A percentile compares a stretch with the other conserved stretches of the same genome.
Conservation (phyloP, 1,139 yeast genomes). For the Suhomyces coccinellae region DNA sequence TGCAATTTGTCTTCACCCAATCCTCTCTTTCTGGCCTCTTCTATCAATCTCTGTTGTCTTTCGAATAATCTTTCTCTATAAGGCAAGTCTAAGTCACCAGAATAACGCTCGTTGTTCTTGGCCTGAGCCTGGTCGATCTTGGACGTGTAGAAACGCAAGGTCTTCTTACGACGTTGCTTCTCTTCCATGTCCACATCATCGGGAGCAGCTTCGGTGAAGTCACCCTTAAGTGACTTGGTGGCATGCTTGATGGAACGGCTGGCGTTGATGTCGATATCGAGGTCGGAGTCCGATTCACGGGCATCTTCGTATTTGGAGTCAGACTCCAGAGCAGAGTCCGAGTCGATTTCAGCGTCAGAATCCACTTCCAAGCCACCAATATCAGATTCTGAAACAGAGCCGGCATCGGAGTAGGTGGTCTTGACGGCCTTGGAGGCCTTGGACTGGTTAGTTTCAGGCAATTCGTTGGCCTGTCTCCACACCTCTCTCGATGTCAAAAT, state of each 20-base stretch:
- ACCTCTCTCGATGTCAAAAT: constrained; percentile 78
- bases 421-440: background rate
- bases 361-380: background rate
- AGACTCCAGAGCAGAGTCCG: constrained; percentile 21
- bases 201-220: constrained; percentile 66
- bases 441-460: constrained; percentile 31
- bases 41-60: constrained; percentile 80
- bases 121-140: constrained; percentile 83
- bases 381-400: constrained; percentile 1
- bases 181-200: constrained; percentile 83
- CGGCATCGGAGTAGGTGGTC: background rate
- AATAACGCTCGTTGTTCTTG: constrained; percentile 55
- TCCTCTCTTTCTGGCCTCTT: constrained; percentile 89
- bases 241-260: constrained; percentile 47
- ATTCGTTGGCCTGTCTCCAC: constrained; percentile 78
- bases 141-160: constrained; percentile 93
- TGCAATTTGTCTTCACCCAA: constrained; percentile 48
- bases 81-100: constrained; percentile 93
- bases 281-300: constrained; percentile 10
- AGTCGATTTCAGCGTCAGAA: constrained; percentile 18
- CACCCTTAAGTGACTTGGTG: constrained; percentile 34
- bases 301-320: constrained; percentile 15
- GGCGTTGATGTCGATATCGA: constrained; percentile 50
- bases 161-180: constrained; percentile 74
- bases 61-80: constrained; percentile 87